phyloP scores from a whole-genome alignment of 495 filamentous ascomycete genomes.

The Trichoderma parareesei region DNA sequence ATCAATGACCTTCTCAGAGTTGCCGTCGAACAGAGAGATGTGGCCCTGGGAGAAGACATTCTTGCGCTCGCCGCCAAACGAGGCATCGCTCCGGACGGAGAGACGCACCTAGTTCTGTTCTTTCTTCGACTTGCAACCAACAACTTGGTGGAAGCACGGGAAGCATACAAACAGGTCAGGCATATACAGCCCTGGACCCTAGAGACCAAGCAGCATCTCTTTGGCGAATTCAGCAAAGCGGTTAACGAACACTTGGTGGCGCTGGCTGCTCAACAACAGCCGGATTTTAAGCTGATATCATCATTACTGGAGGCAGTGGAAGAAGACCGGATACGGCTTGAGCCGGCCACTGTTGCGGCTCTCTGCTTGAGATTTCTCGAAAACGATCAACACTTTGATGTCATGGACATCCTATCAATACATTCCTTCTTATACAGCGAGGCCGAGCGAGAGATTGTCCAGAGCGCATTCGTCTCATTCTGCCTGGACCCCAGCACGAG shows the following conservation, averaged over 20 bases:
- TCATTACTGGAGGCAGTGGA: slow-evolving; percentile 68
- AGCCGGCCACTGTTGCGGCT: slow-evolving; percentile 61
- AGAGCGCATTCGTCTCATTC: slow-evolving; percentile 55
- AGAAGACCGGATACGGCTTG: slow-evolving; percentile 58
- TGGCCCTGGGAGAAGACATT: slow-evolving; percentile 66
- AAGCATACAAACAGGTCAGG: slow-evolving; percentile 49
- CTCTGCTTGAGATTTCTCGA: slow-evolving; percentile 63
- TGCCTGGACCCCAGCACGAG: slow-evolving; percentile 52
- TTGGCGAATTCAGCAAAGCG: slow-evolving; percentile 46
- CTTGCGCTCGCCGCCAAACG: slow-evolving; percentile 53
- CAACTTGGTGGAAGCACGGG: slow-evolving; percentile 59
- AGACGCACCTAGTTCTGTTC: slow-evolving; percentile 66
- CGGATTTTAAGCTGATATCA: slow-evolving; percentile 57
- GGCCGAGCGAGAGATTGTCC: slow-evolving; percentile 54
- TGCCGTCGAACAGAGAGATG: slow-evolving; percentile 60
- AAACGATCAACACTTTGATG: slow-evolving; percentile 63
- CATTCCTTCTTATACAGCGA: slow-evolving; percentile 54
- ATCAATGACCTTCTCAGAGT: slow-evolving; percentile 70
- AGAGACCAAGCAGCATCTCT: slow-evolving; percentile 25
- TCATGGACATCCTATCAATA: slow-evolving; percentile 67
- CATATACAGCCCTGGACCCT: slow-evolving; percentile 15
- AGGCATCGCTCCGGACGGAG: slow-evolving; percentile 52
- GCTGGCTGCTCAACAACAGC: slow-evolving; percentile 47
- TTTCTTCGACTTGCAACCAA: slow-evolving; percentile 61
- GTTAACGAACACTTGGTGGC: slow-evolving; percentile 71